Percentiles rank a stretch among this genome's conserved stretches.
Evolutionary conservation across 305 asterid genomes (phyloP).

Genomic region (Solanum hybrid): DNA sequence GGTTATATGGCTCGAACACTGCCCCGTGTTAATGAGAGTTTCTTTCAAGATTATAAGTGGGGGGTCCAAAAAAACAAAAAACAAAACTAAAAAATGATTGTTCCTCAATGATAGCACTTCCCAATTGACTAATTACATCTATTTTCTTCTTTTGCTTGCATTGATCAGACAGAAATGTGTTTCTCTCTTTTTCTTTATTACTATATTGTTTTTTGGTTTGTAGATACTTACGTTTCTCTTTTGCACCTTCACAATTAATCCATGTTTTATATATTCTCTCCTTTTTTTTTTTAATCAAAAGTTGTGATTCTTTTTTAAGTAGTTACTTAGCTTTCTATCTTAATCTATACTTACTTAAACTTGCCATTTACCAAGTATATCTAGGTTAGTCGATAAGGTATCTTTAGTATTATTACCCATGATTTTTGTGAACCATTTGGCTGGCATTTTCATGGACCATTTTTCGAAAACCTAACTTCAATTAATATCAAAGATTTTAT

Average conservation of each 20-base stretch:
- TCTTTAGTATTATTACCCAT: conserved; percentile 21
- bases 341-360: conserved; percentile 9
- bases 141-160: conserved; percentile 1
- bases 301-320: conserved; percentile 4
- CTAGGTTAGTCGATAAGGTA: neutral
- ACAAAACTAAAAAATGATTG: neutral
- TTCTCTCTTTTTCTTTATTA: conserved; percentile 1
- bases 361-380: conserved; percentile 20
- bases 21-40: conserved; percentile 12
- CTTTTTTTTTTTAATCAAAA: conserved; percentile 4
- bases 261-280: neutral
- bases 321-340: conserved; percentile 13
- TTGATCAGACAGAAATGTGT: conserved; percentile 12
- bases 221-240: neutral
- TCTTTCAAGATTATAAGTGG: conserved; percentile 7
- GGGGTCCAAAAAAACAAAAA: neutral
- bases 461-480: neutral
- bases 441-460: conserved; percentile 5
- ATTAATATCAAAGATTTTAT: neutral
- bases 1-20: conserved; percentile 12
- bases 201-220: neutral
- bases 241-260: conserved; percentile 4
- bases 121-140: conserved; percentile 14
- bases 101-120: conserved; percentile 19
- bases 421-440: neutral